These are phyloP conservation scores for Boletus huronensis DNA, from an alignment of 768 basidiomycete species.

Conservation along the genomic window DNA sequence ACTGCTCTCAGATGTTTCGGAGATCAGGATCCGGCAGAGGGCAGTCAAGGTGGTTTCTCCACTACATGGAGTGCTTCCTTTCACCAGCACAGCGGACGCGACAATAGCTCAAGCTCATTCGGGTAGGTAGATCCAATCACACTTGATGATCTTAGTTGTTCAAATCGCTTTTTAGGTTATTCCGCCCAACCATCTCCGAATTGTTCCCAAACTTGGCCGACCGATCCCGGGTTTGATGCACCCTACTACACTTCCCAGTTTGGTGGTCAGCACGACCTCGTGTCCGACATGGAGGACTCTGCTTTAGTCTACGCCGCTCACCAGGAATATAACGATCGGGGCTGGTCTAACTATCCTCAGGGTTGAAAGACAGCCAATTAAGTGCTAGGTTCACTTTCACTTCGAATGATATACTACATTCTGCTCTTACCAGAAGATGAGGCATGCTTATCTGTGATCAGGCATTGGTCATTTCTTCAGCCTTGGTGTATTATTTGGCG, in stretches of 20 bases:
- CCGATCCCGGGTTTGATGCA: background rate
- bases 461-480: no score
- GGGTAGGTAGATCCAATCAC: background rate
- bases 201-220: background rate
- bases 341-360: background rate
- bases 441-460: no score
- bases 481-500: no score
- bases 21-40: background rate
- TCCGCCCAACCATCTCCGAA: background rate
- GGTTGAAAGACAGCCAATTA: background rate
- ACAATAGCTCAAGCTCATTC: background rate
- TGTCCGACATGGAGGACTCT: background rate
- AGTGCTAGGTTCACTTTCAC: background rate
- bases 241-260: background rate
- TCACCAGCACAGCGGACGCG: background rate
- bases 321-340: background rate
- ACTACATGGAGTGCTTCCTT: background rate
- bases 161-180: constrained; percentile 2
- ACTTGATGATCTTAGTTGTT: background rate
- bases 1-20: background rate
- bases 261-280: background rate
- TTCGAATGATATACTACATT: background rate
- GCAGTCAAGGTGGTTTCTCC: background rate
- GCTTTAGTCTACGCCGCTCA: background rate
- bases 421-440: no score